These are phyloP conservation scores for Aspergillus incahuasiensis DNA, from an alignment of 495 filamentous ascomycete genomes.

Conservation along the genomic window DNA sequence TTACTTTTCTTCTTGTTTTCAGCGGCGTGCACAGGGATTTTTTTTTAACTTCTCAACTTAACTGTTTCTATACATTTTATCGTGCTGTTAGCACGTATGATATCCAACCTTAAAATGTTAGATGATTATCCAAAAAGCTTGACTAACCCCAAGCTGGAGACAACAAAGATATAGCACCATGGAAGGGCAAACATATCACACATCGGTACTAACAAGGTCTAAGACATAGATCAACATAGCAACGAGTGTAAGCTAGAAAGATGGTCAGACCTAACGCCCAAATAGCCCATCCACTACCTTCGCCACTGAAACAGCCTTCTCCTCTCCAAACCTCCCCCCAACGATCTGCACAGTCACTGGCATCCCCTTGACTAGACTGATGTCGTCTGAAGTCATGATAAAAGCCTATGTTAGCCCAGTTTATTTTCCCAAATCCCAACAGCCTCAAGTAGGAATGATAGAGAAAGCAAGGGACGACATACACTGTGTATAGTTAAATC, in stretches of 20 bases:
- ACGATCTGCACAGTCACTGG: constrained; percentile 54
- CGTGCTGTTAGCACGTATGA: neutral
- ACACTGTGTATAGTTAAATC: constrained; percentile 44
- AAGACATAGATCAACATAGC: too few relatives aligned
- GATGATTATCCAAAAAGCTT: neutral
- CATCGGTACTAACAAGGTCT: too few relatives aligned
- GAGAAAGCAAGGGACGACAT: constrained; percentile 14
- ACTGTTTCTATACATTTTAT: neutral
- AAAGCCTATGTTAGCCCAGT: neutral
- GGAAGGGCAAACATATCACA: too few relatives aligned
- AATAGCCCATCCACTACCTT: constrained; percentile 34
- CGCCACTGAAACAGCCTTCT: constrained; percentile 43
- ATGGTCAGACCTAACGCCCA: neutral
- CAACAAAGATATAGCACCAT: too few relatives aligned
- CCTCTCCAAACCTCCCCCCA: constrained; percentile 43
- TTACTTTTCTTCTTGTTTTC: constrained; percentile 2
- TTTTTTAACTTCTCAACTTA: neutral
- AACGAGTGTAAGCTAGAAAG: neutral
- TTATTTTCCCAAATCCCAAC: neutral
- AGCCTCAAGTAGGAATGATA: neutral
- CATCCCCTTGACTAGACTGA: constrained; percentile 45
- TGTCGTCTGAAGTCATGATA: constrained; percentile 28
- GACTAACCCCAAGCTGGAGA: too few relatives aligned
- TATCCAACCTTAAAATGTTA: constrained; percentile 3
- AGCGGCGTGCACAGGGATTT: constrained; percentile 2